Base-by-base conservation (phyloP, 805 yeast species). In the Blastobotrys peoriensis region DNA sequence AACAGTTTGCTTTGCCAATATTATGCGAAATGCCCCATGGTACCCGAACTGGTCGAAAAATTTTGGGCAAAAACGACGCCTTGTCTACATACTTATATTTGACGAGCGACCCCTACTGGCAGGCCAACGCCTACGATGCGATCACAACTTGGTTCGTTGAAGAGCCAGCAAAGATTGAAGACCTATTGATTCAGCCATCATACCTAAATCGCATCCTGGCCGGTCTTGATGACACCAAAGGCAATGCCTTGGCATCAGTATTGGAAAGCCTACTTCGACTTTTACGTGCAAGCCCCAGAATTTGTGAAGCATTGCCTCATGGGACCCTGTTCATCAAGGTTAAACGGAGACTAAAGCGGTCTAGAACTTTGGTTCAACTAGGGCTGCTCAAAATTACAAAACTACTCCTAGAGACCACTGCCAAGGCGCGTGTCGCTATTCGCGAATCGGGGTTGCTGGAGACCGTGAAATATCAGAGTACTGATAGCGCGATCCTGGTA, bases 51-150 rank as follows among this genome's bases (percentile, higher is more conserved):
- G 72, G 74, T 15, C 59, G 75, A 44, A 52, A 52, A 5, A 58
- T 57, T 5, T 59, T 77, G 33, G 53, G 66, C 55, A 62, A 60
- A 36, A 52, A 67, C 43, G 66, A 67, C 19, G 68, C 73, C 3
- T 54, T 74, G 20, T 54, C 61, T 3, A 64, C 59, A 6, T 55
- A 76, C 46, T 61, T 67, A 30, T 58, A 61, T 13, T 61, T 77
- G 13, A 54, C 75, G 3, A 51, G 66, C 6, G 80, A 78, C 52
- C 71, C 77, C 0, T 75, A 76, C 51, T 77, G 81, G 81, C 79
- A 75, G 56, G 70, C 73, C 16, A 74, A 72, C 54, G 76, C 80
- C 2, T 63, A 75, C 48, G 79, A 76, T 22, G 70, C 80, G 0
- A 63, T 77, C 2, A 52, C 56, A 3, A 56, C 57, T 1, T 66